phyloP scores from a whole-genome alignment of 108 stramenopile genomes.

The Fragilaria crotonensis region DNA sequence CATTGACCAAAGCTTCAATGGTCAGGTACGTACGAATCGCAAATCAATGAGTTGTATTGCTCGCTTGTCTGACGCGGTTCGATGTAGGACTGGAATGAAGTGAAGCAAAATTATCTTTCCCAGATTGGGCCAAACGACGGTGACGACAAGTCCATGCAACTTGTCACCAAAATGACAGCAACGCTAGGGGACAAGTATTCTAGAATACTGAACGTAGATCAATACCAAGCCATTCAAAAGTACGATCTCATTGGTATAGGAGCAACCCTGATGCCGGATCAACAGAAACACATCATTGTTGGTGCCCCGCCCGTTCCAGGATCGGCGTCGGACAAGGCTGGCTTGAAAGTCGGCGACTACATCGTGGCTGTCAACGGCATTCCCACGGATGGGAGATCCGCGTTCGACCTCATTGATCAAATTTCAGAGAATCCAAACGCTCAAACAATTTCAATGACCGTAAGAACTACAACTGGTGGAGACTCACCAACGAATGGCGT shows the following conservation, averaged over 20 bases:
- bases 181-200: constrained; percentile 79
- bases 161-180: constrained; percentile 52
- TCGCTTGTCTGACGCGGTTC: too few relatives aligned
- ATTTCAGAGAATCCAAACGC: constrained; percentile 71
- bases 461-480: constrained; percentile 22
- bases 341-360: constrained; percentile 61
- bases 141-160: constrained; percentile 39
- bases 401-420: constrained; percentile 85
- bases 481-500: constrained; percentile 10
- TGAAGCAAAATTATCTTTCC: constrained; percentile 4
- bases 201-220: constrained; percentile 45
- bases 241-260: constrained; percentile 87
- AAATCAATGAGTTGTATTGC: too few relatives aligned
- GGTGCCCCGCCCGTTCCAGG: constrained; percentile 73
- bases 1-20: constrained; percentile 62
- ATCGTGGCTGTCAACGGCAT: constrained; percentile 73
- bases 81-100: constrained; percentile 29
- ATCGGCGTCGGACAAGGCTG: constrained; percentile 54
- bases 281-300: constrained; percentile 53
- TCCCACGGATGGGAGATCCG: constrained; percentile 58
- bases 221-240: constrained; percentile 71
- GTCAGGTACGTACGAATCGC: constrained; percentile 24
- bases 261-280: constrained; percentile 71
- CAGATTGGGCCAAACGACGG: neutral
- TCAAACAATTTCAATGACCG: constrained; percentile 51